Evolutionary conservation across 352 stramenopile genomes (phyloP), one percentile per base, ranked within the genome.

Genomic region (Globisporangium rhizosaccharum): DNA sequence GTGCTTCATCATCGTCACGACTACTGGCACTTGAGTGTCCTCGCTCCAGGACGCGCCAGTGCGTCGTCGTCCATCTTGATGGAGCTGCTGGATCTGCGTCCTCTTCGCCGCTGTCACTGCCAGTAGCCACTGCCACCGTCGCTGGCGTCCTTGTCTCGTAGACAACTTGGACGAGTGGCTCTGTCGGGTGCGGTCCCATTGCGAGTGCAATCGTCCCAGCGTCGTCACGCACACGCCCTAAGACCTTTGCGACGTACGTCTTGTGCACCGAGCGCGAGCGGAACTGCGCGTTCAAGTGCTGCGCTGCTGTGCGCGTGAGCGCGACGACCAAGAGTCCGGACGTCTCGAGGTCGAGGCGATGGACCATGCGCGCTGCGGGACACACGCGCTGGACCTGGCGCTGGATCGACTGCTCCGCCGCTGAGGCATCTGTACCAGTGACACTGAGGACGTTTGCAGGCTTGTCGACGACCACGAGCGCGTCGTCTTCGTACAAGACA

Each of bases 331-430:
- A 61, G 20, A 92, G 56, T 9, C 80, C 83, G 10, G 83, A 92
- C 15, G 83, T 92, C 48, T 90, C 80, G 33, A 83, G 67, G 59
- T 92, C 82, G 15, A 92, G 64, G n/a, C 82, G 82, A 66, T 92
- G 82, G 41, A 92, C 82, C 68, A 90, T 86, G 25, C 82, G 70
- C 26, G 75, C 77, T 45, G 80, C 73, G 4, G 73, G 74, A 50
- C 74, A 87, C 41, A 78, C 60, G 30, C 59, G 59, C 10, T 65
- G 62, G 44, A 92, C 65, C 18, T 69, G 64, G 15, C 61, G 59
- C 57, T 87, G 75, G 18, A 90, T 55, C 18, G 82, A 92, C 10
- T 66, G 28, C 5, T 71, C 55, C 12, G 72, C 23, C 3, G 60
- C 36, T 2, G 36, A 42, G 14, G 9, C 51, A 18, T 73, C 57